Evolutionary conservation across 2,329 filamentous ascomycete genomes (phyloP).

Genomic region (Hypomyces rosellus): DNA sequence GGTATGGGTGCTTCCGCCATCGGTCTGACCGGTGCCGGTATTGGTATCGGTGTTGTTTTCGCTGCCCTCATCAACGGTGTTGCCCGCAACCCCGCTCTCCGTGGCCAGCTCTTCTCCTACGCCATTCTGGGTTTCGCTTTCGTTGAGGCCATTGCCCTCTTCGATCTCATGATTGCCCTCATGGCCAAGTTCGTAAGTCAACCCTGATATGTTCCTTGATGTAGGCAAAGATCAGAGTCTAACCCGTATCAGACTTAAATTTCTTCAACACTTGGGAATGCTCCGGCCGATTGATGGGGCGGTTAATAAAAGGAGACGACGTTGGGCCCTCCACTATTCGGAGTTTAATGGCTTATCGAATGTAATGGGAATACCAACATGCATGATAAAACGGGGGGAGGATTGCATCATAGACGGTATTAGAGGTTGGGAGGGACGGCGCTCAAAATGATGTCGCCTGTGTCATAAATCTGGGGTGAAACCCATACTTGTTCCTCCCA

Average conservation of each 20-base stretch:
- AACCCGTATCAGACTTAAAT: slow-evolving; percentile 29
- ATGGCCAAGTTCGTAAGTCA: slow-evolving; percentile 83
- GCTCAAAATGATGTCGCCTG: slow-evolving; percentile 25
- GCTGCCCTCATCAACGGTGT: slow-evolving; percentile 82
- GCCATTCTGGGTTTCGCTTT: slow-evolving; percentile 94
- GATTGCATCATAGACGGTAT: slow-evolving; percentile 35
- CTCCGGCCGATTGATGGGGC: slow-evolving; percentile 32
- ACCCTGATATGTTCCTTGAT: neutral
- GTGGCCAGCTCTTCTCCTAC: slow-evolving; percentile 93
- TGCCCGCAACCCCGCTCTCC: slow-evolving; percentile 89
- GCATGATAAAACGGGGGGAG: slow-evolving; percentile 30
- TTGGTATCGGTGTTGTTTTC: slow-evolving; percentile 94
- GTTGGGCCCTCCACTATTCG: slow-evolving; percentile 21
- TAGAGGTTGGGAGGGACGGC: slow-evolving; percentile 33
- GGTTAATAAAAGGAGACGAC: slow-evolving; percentile 24
- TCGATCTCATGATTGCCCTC: slow-evolving; percentile 88
- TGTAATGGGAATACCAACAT: slow-evolving; percentile 22
- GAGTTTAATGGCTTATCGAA: slow-evolving; percentile 22
- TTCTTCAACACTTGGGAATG: slow-evolving; percentile 26
- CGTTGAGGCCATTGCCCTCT: slow-evolving; percentile 86
- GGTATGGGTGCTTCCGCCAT: slow-evolving; percentile 87
- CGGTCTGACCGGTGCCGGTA: slow-evolving; percentile 87
- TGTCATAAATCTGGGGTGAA: slow-evolving; percentile 31
- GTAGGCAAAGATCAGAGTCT: neutral
- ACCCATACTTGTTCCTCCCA: slow-evolving; percentile 26